Conservation (phyloP, 257 asterid genomes). For the Solanum sejunctum region DNA sequence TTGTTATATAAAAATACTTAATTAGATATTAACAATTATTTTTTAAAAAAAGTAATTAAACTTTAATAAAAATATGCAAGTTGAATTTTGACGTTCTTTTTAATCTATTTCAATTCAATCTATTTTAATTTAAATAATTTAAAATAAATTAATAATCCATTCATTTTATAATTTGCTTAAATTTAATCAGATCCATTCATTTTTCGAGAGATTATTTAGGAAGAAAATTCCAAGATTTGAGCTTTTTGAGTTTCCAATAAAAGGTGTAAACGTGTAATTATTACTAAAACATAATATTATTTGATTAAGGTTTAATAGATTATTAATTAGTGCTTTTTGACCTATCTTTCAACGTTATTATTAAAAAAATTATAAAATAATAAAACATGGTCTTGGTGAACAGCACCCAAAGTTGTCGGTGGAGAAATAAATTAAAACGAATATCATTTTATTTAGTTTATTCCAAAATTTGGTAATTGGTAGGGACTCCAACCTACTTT, state of each 20-base stretch:
- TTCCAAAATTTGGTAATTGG: not conserved
- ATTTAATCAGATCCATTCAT: accelerated
- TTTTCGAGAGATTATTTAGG: not conserved
- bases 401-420: not conserved
- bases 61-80: not conserved
- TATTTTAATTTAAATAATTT: not conserved
- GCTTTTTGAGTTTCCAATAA: not conserved
- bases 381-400: not conserved
- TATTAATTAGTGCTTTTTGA: not conserved
- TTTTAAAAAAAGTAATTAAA: not conserved
- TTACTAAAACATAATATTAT: not conserved
- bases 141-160: accelerated
- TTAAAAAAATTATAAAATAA: not conserved
- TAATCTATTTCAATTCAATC: no score
- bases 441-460: not conserved
- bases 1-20: not conserved
- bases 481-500: not conserved
- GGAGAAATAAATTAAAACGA: not conserved
- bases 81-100: not conserved
- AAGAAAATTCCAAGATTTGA: not conserved
- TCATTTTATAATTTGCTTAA: accelerated
- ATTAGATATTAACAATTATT: not conserved
- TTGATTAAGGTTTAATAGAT: not conserved
- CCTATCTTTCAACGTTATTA: not conserved
- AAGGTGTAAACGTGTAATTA: not conserved